phyloP scores from a whole-genome alignment of 2,329 filamentous ascomycete genomes.

The Verticillium dahliae region DNA sequence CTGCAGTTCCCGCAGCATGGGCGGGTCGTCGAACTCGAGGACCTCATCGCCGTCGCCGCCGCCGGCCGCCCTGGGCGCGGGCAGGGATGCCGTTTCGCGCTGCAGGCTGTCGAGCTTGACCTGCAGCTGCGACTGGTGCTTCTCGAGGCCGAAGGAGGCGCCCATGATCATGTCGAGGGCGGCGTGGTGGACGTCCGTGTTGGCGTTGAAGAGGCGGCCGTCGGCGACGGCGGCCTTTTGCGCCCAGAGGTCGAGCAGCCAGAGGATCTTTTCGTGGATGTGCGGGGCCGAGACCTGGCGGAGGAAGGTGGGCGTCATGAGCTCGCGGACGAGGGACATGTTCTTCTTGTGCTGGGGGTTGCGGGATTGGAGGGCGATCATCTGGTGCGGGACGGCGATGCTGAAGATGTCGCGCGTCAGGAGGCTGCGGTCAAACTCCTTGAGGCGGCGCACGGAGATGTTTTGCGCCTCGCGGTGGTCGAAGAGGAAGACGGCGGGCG shows the following conservation, averaged over 20 bases:
- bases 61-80: not conserved
- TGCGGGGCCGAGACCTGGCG: constrained; percentile 23
- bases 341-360: constrained; percentile 24
- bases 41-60: not conserved
- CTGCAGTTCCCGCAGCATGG: not conserved
- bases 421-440: constrained; percentile 24
- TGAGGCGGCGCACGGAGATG: constrained; percentile 21
- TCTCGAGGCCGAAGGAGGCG: constrained; percentile 21
- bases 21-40: not conserved
- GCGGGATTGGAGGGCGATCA: constrained; percentile 24
- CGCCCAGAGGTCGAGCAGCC: constrained; percentile 25
- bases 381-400: constrained; percentile 17
- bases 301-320: constrained; percentile 29
- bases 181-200: constrained; percentile 22
- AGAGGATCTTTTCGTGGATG: constrained; percentile 22
- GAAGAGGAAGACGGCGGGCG: constrained; percentile 23
- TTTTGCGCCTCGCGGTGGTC: constrained; percentile 25
- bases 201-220: constrained; percentile 22
- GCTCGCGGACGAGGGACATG: constrained; percentile 24
- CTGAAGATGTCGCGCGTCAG: constrained; percentile 14
- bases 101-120: not conserved
- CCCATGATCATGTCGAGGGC: constrained; percentile 28
- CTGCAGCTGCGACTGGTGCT: not conserved
- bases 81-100: not conserved
- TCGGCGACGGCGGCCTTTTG: constrained; percentile 20